phyloP scores from a whole-genome alignment of 352 stramenopile species.

The Globisporangium nunn region DNA sequence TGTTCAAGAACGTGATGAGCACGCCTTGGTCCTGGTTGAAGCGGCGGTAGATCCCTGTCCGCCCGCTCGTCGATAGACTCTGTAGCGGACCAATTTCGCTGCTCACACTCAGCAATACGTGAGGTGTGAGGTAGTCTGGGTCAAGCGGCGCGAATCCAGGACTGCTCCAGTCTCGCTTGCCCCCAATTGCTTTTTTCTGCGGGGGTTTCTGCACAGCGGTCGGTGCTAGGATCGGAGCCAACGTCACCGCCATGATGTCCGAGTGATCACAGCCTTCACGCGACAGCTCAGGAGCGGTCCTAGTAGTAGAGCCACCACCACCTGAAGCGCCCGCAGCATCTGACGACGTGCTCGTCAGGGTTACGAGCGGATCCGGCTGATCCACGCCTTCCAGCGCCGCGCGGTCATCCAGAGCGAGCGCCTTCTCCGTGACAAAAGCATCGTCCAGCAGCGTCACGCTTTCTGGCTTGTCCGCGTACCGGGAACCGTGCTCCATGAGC shows the following conservation, averaged over 20 bases:
- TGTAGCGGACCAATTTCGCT: slow-evolving; percentile 61
- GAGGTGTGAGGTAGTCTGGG: slow-evolving; percentile 58
- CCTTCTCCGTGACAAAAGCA: slow-evolving; percentile 36
- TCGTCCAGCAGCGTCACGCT: slow-evolving; percentile 38
- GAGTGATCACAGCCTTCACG: slow-evolving; percentile 26
- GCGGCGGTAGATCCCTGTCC: slow-evolving; percentile 62
- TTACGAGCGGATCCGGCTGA: slow-evolving; percentile 57
- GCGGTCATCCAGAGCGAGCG: slow-evolving; percentile 40
- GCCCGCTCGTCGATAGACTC: slow-evolving; percentile 48
- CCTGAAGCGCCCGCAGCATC: slow-evolving; percentile 5
- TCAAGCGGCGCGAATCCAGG: slow-evolving; percentile 61
- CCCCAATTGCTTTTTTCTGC: slow-evolving; percentile 6
- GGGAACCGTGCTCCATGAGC: slow-evolving; percentile 76
- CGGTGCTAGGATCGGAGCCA: slow-evolving; percentile 70
- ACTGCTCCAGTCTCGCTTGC: slow-evolving; percentile 15
- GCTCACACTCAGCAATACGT: slow-evolving; percentile 77
- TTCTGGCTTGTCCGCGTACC: slow-evolving; percentile 51
- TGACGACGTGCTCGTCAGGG: slow-evolving; percentile 10
- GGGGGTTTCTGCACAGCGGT: slow-evolving; percentile 17
- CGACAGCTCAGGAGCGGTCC: slow-evolving; percentile 3
- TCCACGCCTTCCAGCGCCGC: slow-evolving; percentile 77
- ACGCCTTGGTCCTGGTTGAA: slow-evolving; percentile 55
- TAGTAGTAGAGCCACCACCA: not conserved
- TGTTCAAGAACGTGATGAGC: slow-evolving; percentile 80
- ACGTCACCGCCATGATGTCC: slow-evolving; percentile 70